Evolutionary conservation across 192 early-diverging fungal species (phyloP), one percentile per base, ranked within the genome.

Genomic region (Coemansia asiatica): DNA sequence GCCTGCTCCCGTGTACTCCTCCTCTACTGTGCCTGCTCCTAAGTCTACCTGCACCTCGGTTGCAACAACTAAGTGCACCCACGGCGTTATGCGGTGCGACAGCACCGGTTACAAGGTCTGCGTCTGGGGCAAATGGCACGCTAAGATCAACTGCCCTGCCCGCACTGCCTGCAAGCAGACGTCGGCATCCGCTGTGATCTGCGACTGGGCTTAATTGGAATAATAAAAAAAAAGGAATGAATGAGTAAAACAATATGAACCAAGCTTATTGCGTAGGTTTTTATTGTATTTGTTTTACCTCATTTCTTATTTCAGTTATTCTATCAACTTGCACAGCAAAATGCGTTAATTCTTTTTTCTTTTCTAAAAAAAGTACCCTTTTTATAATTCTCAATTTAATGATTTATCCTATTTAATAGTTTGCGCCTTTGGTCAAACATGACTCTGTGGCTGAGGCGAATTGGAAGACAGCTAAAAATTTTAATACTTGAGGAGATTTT

Each of bases 101-200:
- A 61, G 63, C 9, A 23, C 67, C 6, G 76, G 72, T 0, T 79
- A 70, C 67, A 58, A 56, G 33, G 64, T 70, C 2, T 79, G 76
- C 59, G 64, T 74, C 56, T 79, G 76, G 76, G 76, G 76, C 12
- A 44, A 18, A 6, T 79, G 72, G 71, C 46, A 44, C 12, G 31
- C 15, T 16, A 21, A 21, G 22, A 62, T 74, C 18, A 33, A 21
- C 56, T 79, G 76, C 60, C 27, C 62, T 4, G 23, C 67, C 13
- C 49, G 50, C 4, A 79, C 76, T 6, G 44, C 5, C 18, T 79
- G 76, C 68, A 69, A 71, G 68, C 59, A 61, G 38, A 31, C 47
- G 4, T 46, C 61, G 6, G 47, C 60, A 8, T 29, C 36, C 22
- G 27, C 56, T n/a, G 36, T 75, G 35, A 29, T 66, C 56, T 74